These are phyloP conservation scores for Climacium dendroides DNA, from an alignment of 225 moss, liverwort and hornwort genomes.

Conservation along the genomic window DNA sequence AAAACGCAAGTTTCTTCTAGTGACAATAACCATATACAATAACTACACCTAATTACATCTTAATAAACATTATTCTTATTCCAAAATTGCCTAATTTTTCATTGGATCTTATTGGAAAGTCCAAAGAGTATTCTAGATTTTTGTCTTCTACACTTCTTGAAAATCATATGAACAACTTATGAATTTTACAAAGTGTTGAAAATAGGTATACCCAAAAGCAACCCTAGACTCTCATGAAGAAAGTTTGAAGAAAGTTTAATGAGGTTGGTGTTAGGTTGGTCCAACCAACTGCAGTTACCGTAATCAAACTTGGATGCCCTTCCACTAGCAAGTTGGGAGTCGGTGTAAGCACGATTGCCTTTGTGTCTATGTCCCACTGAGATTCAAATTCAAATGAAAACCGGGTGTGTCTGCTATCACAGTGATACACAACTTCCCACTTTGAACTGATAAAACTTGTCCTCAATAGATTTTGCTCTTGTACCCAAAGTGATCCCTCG, in stretches of 20 bases:
- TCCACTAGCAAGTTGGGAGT: neutral
- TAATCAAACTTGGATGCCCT: neutral
- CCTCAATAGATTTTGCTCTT: neutral
- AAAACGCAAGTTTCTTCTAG: too few relatives aligned
- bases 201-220: neutral
- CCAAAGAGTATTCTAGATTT: neutral
- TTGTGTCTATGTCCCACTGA: neutral
- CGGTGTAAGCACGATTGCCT: neutral
- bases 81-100: neutral
- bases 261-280: accelerated
- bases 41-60: neutral
- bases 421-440: neutral
- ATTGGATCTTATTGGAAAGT: neutral
- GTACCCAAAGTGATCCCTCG: neutral
- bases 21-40: too few relatives aligned
- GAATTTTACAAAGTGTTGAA: neutral
- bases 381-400: neutral
- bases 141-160: neutral
- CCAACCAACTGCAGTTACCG: neutral
- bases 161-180: neutral
- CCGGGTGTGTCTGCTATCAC: neutral
- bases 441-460: neutral
- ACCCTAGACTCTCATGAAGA: too few relatives aligned
- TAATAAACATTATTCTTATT: neutral
- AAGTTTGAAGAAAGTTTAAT: neutral